Evolutionary conservation across 257 asterid genomes (phyloP), one percentile per base, ranked within the genome.

Genomic region (Solanum paucissectum): DNA sequence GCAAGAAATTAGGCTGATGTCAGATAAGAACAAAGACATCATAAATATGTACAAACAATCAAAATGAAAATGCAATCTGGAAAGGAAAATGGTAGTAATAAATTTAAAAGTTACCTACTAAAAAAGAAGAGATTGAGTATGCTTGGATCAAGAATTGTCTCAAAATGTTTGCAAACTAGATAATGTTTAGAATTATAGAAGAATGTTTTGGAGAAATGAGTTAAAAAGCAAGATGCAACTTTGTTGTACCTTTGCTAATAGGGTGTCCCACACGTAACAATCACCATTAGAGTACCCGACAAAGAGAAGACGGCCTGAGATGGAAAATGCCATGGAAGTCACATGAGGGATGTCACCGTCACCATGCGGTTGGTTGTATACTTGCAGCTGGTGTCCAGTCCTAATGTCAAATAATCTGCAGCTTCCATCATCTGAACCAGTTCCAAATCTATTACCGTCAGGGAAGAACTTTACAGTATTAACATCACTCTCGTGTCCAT

Each of bases 301-400:
- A 83, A 97, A 97, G 86, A 97, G 98, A 89, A 97, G 99, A 52
- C 99, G 93, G 21, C 99, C 99, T 5, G 99, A 96, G 86, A 92
- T 90, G 60, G 99, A 97, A 90, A 97, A 97, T 60, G 99, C 98
- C 91, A 97, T 95, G 27, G 99, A 96, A 87, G 95, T 95, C 34
- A 95, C 99, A 23, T 64, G 95, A 82, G 94, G 95, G 89, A 89
- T 91, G 86, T 92, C 99, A 84, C 92, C 92, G 77, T 94, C 98
- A 71, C 88, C 92, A 46, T 92, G 97, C 21, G 92, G 95, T 88
- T 96, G 99, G 88, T 52, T 87, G 91, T 97, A 97, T 91, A 92
- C 98, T 91, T 97, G 99, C 64, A 97, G 93, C 96, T 96, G 98
- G 89, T 97, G 99, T 83, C 99, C 99, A 40, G 99, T 97, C 92